Conservation (phyloP, 2,329 filamentous ascomycete genomes). For the Fusarium paranaense region DNA sequence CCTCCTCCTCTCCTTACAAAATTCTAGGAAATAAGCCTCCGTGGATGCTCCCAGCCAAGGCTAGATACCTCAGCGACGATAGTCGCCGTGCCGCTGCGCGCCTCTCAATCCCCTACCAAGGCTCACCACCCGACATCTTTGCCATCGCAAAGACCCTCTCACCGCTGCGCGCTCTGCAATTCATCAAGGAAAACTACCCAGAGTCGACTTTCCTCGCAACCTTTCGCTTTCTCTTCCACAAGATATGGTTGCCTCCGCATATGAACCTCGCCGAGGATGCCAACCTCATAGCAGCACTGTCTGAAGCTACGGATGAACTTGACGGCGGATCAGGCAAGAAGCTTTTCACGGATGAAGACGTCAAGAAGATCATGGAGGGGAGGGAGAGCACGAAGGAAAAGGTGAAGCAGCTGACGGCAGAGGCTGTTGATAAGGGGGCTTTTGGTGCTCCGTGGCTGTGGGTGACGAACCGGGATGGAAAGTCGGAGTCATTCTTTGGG, state of each 20-base stretch:
- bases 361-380: slow-evolving; percentile 66
- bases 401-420: slow-evolving; percentile 69
- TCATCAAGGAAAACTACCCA: slow-evolving; percentile 71
- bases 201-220: slow-evolving; percentile 61
- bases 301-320: slow-evolving; percentile 45
- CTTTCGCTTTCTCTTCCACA: slow-evolving; percentile 67
- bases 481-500: slow-evolving; percentile 78
- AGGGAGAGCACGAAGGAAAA: slow-evolving; percentile 58
- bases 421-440: slow-evolving; percentile 73
- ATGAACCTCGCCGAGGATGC: slow-evolving; percentile 70
- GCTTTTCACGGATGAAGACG: slow-evolving; percentile 64
- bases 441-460: slow-evolving; percentile 84
- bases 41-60: slow-evolving; percentile 77
- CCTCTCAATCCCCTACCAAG: slow-evolving; percentile 52
- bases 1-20: slow-evolving; percentile 7
- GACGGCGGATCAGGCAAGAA: slow-evolving; percentile 32
- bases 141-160: slow-evolving; percentile 57
- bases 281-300: slow-evolving; percentile 57
- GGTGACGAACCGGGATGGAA: slow-evolving; percentile 69
- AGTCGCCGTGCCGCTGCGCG: slow-evolving; percentile 52
- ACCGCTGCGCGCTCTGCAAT: slow-evolving; percentile 74
- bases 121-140: slow-evolving; percentile 58
- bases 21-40: slow-evolving; percentile 78
- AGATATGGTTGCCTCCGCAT: slow-evolving; percentile 72
- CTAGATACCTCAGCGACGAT: slow-evolving; percentile 63